Base-by-base conservation (phyloP, 2,329 filamentous ascomycete genomes). In the Tolypocladium ovalisporum region DNA sequence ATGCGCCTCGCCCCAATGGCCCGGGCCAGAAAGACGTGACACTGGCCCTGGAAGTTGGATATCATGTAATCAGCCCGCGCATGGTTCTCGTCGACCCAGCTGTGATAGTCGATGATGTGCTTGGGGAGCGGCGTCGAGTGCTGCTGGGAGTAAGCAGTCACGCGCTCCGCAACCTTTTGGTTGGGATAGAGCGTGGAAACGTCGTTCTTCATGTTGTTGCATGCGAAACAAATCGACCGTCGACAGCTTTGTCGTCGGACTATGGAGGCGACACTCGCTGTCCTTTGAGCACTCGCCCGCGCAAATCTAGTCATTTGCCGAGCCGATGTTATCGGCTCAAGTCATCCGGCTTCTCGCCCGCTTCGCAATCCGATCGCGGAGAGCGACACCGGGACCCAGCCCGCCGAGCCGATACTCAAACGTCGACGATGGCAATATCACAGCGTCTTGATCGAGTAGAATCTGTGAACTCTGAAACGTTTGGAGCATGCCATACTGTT, bases 1-100 rank as follows among this genome's bases (percentile, higher is more conserved):
- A 76, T 71, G 56, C 68, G 61, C 62, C 71, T 74, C 19, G 73
- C 71, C 0, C 72, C 73, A 35, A 72, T 64, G 10, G 70, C 57
- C 52, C 68, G 66, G 5, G 73, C 66, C 9, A 76, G 63, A 58
- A 72, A 74, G 54, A 70, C 62, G 35, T 70, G 62, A 51, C 62
- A 63, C 61, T 70, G 67, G 1, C 63, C 66, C 58, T 73, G 67
- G 44, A 70, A 69, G 42, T 65, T 66, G 44, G 70, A 72, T 35
- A 71, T 70, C 68, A 72, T 71, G 56, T 67, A 69, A 34, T 63
- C 61, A 40, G 66, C 61, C n/a, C 58, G 53, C 29, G 57, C 51
- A 34, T 62, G 62, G 53, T 59, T 67, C 12, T 58, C 56, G 55
- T 61, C 61, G 40, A 68, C 62, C 58, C 58, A 59, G n/a, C 66